Base-by-base conservation (phyloP, 192 early-diverging fungal genomes). In the Lobosporangium transversale region DNA sequence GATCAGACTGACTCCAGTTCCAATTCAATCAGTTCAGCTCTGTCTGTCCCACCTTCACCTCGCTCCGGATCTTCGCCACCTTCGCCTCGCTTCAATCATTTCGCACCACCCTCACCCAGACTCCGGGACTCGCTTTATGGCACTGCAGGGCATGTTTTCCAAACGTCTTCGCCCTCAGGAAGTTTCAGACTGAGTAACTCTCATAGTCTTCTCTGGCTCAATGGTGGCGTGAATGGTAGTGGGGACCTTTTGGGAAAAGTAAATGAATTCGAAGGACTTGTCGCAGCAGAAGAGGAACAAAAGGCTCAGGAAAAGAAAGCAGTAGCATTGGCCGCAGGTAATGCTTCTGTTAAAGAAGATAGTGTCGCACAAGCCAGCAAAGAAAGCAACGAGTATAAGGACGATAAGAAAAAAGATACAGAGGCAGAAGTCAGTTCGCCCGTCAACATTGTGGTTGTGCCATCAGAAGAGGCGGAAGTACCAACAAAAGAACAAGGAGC, bases 1-100 rank as follows among this genome's bases (percentile, higher is more conserved):
- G 82, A 87, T 45, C 86, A 86, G 26, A 76, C 73, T 6, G 73
- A 76, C 37, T 76, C 73, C 4, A 47, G 73, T 11, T 14, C 73
- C 53, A 76, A 67, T 53, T 76, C 73, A 15, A 67, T 76, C 11
- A 62, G 73, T 43, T 76, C 73, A 44, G 59, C 73, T n/a, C 53
- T 76, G 5, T 76, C 73, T 17, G 73, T 76, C 33, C 73, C 73
- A 33, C 64, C 73, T 21, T 76, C 73, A 5, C 73, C 73, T 18
- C 64, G 73, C 4, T 57, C 73, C 27, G 64, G 58, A 33, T 76
- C 73, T 18, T 76, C 73, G 21, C 73, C 73, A 52, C 73, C 73
- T 42, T 76, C 73, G 8, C 73, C 73, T 21, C 73, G 73, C 14
- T 76, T 76, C 26, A 54, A 58, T 55, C 73, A 76, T 30, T 76